A percentile compares a stretch with the other conserved stretches of the same genome.
phyloP scores from a whole-genome alignment of 1,284 basidiomycete species.

The Termitomyces sp. region DNA sequence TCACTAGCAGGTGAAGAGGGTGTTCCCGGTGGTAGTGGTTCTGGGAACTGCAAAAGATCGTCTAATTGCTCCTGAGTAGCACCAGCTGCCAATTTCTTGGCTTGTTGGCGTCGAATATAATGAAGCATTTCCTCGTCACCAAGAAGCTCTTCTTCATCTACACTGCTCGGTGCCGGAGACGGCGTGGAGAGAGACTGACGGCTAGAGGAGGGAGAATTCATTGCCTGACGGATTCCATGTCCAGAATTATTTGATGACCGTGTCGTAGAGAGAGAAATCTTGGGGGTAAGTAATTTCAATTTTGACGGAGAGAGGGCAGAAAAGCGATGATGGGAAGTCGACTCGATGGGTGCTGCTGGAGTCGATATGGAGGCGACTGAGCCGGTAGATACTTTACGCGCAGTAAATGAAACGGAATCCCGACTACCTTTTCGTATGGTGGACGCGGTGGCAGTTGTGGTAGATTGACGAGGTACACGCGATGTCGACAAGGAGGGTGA shows the following conservation, averaged over 20 bases:
- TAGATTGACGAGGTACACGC: slow-evolving; percentile 61
- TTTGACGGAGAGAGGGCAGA: slow-evolving; percentile 79
- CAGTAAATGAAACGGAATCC: slow-evolving; percentile 71
- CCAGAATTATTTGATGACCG: slow-evolving; percentile 48
- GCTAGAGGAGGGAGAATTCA: slow-evolving; percentile 65
- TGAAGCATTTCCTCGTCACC: slow-evolving; percentile 98
- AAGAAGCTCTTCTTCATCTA: slow-evolving; percentile 86
- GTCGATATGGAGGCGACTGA: slow-evolving; percentile 65
- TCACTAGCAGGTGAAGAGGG: slow-evolving; percentile 71
- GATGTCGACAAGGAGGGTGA: slow-evolving; percentile 57
- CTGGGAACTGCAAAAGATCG: slow-evolving; percentile 88
- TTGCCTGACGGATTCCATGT: slow-evolving; percentile 48
- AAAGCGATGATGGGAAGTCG: slow-evolving; percentile 50
- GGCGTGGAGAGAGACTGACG: slow-evolving; percentile 75
- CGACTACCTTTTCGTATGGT: slow-evolving; percentile 60
- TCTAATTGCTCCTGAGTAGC: slow-evolving; percentile 85
- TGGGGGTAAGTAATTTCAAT: slow-evolving; percentile 73
- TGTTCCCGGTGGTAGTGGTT: slow-evolving; percentile 71
- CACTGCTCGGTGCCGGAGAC: slow-evolving; percentile 66
- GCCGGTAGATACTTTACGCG: slow-evolving; percentile 74
- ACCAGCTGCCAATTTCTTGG: slow-evolving; percentile 82
- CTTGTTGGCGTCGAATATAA: slow-evolving; percentile 87
- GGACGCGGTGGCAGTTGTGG: slow-evolving; percentile 37
- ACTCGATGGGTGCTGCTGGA: slow-evolving; percentile 33
- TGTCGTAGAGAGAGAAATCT: slow-evolving; percentile 57